Conservation (phyloP, 192 early-diverging fungal genomes). For the Anaeromyces robustus region DNA sequence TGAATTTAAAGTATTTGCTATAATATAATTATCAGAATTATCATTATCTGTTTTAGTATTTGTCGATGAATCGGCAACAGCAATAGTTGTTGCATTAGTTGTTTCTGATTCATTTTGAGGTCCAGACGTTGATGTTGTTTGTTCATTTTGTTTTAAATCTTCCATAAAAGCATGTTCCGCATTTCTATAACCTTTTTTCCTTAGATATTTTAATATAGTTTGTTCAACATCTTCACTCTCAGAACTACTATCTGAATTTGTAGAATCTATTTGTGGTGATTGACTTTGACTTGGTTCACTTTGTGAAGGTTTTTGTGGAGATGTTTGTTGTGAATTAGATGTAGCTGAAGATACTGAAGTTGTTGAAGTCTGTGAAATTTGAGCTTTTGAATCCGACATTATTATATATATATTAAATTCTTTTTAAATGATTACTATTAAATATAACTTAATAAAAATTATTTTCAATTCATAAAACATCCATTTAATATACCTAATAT, state of each 20-base stretch:
- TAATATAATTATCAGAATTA: not conserved
- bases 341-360: too few relatives aligned
- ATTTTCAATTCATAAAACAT: too few relatives aligned
- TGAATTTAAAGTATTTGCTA: not conserved
- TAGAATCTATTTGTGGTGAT: not conserved
- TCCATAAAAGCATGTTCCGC: not conserved
- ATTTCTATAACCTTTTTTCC: not conserved
- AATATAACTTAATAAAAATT: too few relatives aligned
- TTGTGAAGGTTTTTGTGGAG: too few relatives aligned
- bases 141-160: not conserved
- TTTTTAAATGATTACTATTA: too few relatives aligned
- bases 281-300: too few relatives aligned
- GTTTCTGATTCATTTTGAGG: not conserved
- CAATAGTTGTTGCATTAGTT: not conserved
- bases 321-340: too few relatives aligned
- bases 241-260: not conserved
- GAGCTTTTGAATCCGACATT: too few relatives aligned
- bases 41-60: not conserved
- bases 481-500: too few relatives aligned
- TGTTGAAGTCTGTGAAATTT: too few relatives aligned
- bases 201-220: not conserved
- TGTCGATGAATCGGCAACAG: too few relatives aligned
- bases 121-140: not conserved
- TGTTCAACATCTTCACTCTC: not conserved
- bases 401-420: too few relatives aligned